Evolutionary conservation across 495 filamentous ascomycete species (phyloP), one percentile per base, ranked within the genome.

Genomic region (Xanthoparmelia taractica): DNA sequence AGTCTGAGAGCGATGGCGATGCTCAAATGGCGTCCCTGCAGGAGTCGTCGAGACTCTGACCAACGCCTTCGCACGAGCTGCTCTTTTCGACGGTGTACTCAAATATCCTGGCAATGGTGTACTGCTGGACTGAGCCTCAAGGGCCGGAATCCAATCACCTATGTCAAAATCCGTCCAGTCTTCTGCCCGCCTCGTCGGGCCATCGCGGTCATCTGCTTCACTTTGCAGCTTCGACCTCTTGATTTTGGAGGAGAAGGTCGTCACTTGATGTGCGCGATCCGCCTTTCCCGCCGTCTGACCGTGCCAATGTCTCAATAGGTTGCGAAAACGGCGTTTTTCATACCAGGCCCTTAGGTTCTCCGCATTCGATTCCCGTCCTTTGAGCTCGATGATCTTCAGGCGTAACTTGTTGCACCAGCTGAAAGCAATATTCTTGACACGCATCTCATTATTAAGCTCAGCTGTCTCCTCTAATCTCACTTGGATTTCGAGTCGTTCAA

Each of bases 261-360:
- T 48, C 12, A 63, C 65, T 20, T 58, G 58, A 10, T 50, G 36
- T 33, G 45, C 57, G 71, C 73, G 33, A 75, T 60, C 55, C 8
- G 20, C 68, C 54, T 67, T 73, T 73, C 79, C 70, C 25, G 69
- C 71, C 10, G 80, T 71, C 63, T 77, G 79, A 12, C 84, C 77
- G 18, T 78, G 72, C 86, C 85, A 89, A 56, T 75, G 73, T 43
- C 78, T 80, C 66, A 89, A 80, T n/a, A 84, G 75, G 57, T 75
- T 79, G 61, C 82, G 76, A 27, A 79, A 73, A 68, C 83, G 76
- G 64, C 78, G 82, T 64, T 82, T 78, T 20, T 80, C 72, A 54
- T 78, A 84, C 72, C 84, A 79, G 43, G 79, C 79, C 59, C 79
- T 78, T 68, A 89, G 75, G 31, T 78, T 77, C 60, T 80, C 78